Evolutionary conservation across 345 rosid genomes (phyloP).

Genomic region (Microcos paniculata): DNA sequence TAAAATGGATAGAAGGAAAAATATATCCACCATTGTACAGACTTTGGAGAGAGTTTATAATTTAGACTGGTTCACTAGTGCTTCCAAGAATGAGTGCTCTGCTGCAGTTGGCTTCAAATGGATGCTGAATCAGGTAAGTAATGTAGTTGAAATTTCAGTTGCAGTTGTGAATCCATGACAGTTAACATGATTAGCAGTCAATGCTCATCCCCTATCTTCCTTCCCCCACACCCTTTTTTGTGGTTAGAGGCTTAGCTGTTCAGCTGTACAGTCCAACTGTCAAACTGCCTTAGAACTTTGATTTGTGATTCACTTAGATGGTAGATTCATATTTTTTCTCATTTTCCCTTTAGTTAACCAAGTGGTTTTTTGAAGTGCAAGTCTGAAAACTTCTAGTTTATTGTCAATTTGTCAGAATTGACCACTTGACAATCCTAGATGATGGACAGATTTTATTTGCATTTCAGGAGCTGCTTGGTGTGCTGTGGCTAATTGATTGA

Average conservation of each 20-base stretch:
- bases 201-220: background rate
- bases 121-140: constrained; percentile 94
- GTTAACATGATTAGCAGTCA: background rate
- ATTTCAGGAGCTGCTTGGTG: background rate
- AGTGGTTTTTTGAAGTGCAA: background rate
- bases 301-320: background rate
- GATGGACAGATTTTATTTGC: background rate
- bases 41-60: constrained; percentile 84
- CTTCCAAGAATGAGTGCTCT: constrained; percentile 94
- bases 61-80: constrained; percentile 84
- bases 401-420: background rate
- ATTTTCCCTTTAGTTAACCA: background rate
- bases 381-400: background rate
- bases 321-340: constrained; percentile 1
- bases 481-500: background rate
- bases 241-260: background rate
- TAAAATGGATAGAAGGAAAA: constrained; percentile 55
- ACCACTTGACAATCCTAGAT: background rate
- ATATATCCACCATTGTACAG: constrained; percentile 56
- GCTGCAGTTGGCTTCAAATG: constrained; percentile 98
- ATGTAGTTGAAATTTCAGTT: constrained; percentile 4
- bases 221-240: background rate
- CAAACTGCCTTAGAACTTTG: background rate
- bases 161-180: background rate
- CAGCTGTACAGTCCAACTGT: background rate